phyloP scores from a whole-genome alignment of 2,329 filamentous ascomycete genomes.

The Dryadomyces sulphureus region DNA sequence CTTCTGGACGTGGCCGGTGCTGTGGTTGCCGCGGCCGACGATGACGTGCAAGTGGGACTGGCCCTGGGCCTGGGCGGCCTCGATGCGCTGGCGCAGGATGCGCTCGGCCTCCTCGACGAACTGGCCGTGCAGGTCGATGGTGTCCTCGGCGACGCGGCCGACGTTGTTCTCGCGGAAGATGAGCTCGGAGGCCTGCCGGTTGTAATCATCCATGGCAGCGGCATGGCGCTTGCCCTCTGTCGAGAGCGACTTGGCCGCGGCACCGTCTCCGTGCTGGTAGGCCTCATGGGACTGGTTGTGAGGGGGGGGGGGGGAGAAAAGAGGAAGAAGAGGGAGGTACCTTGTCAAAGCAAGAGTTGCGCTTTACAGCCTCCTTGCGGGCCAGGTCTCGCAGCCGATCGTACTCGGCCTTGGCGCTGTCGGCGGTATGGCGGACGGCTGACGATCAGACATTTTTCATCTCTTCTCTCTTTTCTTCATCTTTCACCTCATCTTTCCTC shows the following conservation, averaged over 20 bases:
- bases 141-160: slow-evolving; percentile 61
- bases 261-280: slow-evolving; percentile 72
- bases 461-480: too few relatives aligned
- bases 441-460: too few relatives aligned
- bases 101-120: slow-evolving; percentile 91
- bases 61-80: slow-evolving; percentile 55
- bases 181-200: slow-evolving; percentile 79
- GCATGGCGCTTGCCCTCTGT: slow-evolving; percentile 78
- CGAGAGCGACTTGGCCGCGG: slow-evolving; percentile 65
- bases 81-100: slow-evolving; percentile 75
- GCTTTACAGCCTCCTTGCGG: slow-evolving; percentile 64
- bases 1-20: slow-evolving; percentile 68
- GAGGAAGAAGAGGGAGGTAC: slow-evolving; percentile 25
- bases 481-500: too few relatives aligned
- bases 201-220: slow-evolving; percentile 73
- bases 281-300: slow-evolving; percentile 53
- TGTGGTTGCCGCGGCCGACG: slow-evolving; percentile 91
- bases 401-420: slow-evolving; percentile 68
- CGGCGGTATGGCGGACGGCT: slow-evolving; percentile 65
- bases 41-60: slow-evolving; percentile 85
- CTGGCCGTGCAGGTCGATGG: slow-evolving; percentile 87
- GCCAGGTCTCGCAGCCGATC: slow-evolving; percentile 78
- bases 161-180: slow-evolving; percentile 93
- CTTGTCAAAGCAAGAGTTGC: slow-evolving; percentile 60
- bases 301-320: background rate